These are phyloP conservation scores for Mallotus repandus DNA, from an alignment of 441 rosid genomes.

Conservation along the genomic window DNA sequence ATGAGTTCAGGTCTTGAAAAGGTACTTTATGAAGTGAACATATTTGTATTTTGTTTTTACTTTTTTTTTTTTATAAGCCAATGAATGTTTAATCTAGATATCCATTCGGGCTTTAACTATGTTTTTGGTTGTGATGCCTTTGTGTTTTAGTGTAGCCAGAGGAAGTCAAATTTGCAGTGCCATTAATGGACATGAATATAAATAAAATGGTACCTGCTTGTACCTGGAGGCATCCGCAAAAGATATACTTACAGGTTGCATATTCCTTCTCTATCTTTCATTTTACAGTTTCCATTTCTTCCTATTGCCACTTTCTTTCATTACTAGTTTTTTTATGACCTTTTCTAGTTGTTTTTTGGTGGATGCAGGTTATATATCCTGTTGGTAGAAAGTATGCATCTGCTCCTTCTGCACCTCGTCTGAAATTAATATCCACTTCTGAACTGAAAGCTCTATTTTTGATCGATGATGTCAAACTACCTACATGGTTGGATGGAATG, in stretches of 20 bases:
- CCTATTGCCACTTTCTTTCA: background rate
- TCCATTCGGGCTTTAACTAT: slow-evolving; percentile 19
- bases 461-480: slow-evolving; percentile 88
- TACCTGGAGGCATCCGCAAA: slow-evolving; percentile 90
- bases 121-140: slow-evolving; percentile 48
- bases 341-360: slow-evolving; percentile 16
- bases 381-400: slow-evolving; percentile 68
- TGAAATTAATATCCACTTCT: slow-evolving; percentile 65
- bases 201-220: slow-evolving; percentile 78
- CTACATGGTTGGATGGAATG: slow-evolving; percentile 92
- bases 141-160: slow-evolving; percentile 75
- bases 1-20: slow-evolving; percentile 73
- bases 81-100: slow-evolving; percentile 1
- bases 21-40: slow-evolving; percentile 49
- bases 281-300: background rate
- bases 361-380: slow-evolving; percentile 67
- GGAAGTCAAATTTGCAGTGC: slow-evolving; percentile 92
- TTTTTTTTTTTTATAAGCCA: slow-evolving; percentile 8
- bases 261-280: slow-evolving; percentile 21
- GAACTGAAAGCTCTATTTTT: slow-evolving; percentile 70
- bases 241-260: slow-evolving; percentile 80
- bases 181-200: slow-evolving; percentile 67
- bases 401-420: slow-evolving; percentile 79
- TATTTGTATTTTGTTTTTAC: slow-evolving; percentile 8
- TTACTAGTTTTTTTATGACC: background rate